These are phyloP conservation scores for Mycena venus DNA, from an alignment of 768 basidiomycete species.

Conservation along the genomic window DNA sequence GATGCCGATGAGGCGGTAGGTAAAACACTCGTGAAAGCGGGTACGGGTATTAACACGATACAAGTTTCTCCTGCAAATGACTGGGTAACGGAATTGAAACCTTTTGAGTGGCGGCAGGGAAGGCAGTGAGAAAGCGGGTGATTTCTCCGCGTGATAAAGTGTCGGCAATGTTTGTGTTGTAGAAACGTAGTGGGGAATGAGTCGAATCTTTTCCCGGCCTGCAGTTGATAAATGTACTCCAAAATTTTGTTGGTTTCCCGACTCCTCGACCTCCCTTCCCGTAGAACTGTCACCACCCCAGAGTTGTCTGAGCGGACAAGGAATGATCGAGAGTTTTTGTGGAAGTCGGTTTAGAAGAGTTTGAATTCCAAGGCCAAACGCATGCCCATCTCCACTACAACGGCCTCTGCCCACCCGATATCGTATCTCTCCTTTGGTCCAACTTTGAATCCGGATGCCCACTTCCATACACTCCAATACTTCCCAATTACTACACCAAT, in stretches of 20 bases:
- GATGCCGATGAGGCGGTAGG: not conserved
- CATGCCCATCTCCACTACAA: constrained; percentile 51
- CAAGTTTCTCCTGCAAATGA: constrained; percentile 28
- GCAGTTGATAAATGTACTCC: constrained; percentile 38
- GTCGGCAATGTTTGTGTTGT: constrained; percentile 45
- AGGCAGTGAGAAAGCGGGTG: constrained; percentile 30
- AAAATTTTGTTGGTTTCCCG: constrained; percentile 44
- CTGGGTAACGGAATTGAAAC: constrained; percentile 26
- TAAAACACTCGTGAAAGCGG: not conserved
- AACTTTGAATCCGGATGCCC: constrained; percentile 42
- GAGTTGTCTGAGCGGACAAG: constrained; percentile 50
- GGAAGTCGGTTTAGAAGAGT: not conserved
- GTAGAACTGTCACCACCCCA: constrained; percentile 44
- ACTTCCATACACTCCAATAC: constrained; percentile 47
- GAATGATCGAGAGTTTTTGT: not conserved
- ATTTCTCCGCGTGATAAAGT: constrained; percentile 47
- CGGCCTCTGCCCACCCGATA: constrained; percentile 57
- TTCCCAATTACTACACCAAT: constrained; percentile 45
- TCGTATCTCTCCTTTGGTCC: constrained; percentile 42
- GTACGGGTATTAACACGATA: constrained; percentile 28
- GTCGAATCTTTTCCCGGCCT: constrained; percentile 26
- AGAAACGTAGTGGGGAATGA: constrained; percentile 37
- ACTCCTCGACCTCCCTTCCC: constrained; percentile 45
- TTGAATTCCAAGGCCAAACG: constrained; percentile 13
- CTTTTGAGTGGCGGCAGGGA: constrained; percentile 23